These are phyloP conservation scores for Huntiella decipiens DNA, from an alignment of 2,329 filamentous ascomycete species.

Conservation along the genomic window DNA sequence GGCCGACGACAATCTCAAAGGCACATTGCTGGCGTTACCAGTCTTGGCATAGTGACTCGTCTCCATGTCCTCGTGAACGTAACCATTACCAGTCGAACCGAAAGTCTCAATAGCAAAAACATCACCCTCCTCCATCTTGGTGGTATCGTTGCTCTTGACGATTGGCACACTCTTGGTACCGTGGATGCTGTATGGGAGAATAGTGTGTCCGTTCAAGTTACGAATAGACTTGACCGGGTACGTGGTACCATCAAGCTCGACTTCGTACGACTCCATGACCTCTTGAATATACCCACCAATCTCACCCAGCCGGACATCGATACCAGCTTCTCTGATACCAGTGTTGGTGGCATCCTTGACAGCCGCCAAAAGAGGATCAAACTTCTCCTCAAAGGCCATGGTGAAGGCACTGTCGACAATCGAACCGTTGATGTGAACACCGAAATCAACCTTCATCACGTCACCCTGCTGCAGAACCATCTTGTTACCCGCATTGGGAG, in stretches of 20 bases:
- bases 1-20: conserved; percentile 51
- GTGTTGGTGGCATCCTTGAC: conserved; percentile 67
- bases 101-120: conserved; percentile 72
- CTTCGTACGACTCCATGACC: conserved; percentile 60
- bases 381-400: conserved; percentile 53
- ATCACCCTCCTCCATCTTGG: conserved; percentile 74
- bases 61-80: conserved; percentile 60
- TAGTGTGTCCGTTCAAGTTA: conserved; percentile 59
- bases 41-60: conserved; percentile 62
- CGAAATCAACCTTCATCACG: conserved; percentile 69
- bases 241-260: conserved; percentile 47
- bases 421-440: conserved; percentile 60
- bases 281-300: conserved; percentile 55
- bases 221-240: conserved; percentile 53
- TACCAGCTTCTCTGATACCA: conserved; percentile 63
- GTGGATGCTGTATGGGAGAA: conserved; percentile 58
- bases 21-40: conserved; percentile 38
- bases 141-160: conserved; percentile 55
- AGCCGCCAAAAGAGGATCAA: conserved; percentile 54
- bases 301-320: conserved; percentile 58
- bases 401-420: conserved; percentile 74
- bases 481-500: conserved; percentile 61
- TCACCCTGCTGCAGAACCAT: conserved; percentile 54
- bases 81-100: conserved; percentile 60
- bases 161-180: conserved; percentile 66